Evolutionary conservation across 768 basidiomycete species (phyloP).

Genomic region (Auriscalpium orientale): DNA sequence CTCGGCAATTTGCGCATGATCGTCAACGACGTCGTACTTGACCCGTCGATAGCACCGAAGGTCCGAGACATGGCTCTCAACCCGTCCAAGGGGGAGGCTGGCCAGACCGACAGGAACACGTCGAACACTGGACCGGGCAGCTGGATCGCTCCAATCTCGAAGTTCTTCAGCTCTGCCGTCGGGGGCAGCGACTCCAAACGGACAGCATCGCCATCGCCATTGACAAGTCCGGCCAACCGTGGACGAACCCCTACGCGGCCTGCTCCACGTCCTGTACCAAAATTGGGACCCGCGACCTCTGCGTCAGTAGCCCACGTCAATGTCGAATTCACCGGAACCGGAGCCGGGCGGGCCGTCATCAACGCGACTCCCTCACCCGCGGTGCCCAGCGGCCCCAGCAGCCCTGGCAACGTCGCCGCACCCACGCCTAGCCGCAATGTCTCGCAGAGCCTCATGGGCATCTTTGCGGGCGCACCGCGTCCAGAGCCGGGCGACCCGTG

Average conservation of each 20-base stretch:
- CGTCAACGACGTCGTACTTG: slow-evolving; percentile 85
- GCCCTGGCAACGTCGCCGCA: slow-evolving; percentile 26
- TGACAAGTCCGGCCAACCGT: slow-evolving; percentile 13
- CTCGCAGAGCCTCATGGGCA: slow-evolving; percentile 56
- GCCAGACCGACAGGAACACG: slow-evolving; percentile 29
- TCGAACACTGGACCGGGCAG: slow-evolving; percentile 28
- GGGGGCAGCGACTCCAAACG: slow-evolving; percentile 16
- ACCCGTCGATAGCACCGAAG: slow-evolving; percentile 67
- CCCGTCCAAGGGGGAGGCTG: slow-evolving; percentile 41
- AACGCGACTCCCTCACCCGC: slow-evolving; percentile 26
- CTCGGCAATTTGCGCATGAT: slow-evolving; percentile 74
- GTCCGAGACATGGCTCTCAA: slow-evolving; percentile 68
- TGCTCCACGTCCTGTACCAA: slow-evolving; percentile 57
- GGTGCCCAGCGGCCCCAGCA: slow-evolving; percentile 1
- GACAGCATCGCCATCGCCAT: slow-evolving; percentile 16
- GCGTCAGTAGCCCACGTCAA: slow-evolving; percentile 91
- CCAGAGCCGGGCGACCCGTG: slow-evolving; percentile 52
- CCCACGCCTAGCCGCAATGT: slow-evolving; percentile 5
- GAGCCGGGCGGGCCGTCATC: slow-evolving; percentile 48
- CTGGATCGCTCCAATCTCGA: slow-evolving; percentile 86
- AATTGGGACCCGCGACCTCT: slow-evolving; percentile 75
- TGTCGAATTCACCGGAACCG: slow-evolving; percentile 85
- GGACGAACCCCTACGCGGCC: slow-evolving; percentile 16
- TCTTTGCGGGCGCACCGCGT: slow-evolving; percentile 85
- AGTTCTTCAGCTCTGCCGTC: slow-evolving; percentile 51